Evolutionary conservation across 2,329 filamentous ascomycete species (phyloP).

Genomic region (Penicillium sp.): DNA sequence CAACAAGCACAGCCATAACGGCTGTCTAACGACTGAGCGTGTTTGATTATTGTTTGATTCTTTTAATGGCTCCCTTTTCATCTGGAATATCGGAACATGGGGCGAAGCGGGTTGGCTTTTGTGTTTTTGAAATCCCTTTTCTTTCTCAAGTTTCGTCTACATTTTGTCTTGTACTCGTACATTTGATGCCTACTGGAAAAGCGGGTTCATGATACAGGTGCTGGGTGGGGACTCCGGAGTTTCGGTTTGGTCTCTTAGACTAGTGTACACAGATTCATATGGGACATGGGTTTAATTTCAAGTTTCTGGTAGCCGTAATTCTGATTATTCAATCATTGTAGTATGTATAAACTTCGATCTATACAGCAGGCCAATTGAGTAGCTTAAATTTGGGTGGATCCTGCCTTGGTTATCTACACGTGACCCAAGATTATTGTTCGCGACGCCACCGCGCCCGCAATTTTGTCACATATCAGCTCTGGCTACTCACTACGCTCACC

Average conservation of each 20-base stretch:
- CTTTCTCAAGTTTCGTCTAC: slow-evolving; percentile 15
- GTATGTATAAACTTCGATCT: neutral
- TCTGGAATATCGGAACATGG: slow-evolving; percentile 7
- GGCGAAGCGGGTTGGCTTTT: slow-evolving; percentile 22
- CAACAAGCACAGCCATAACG: slow-evolving; percentile 14
- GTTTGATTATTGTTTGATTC: slow-evolving; percentile 2
- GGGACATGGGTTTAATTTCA: slow-evolving; percentile 3
- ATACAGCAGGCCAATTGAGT: neutral
- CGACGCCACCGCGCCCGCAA: neutral
- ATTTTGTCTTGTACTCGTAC: slow-evolving; percentile 30
- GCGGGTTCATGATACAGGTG: slow-evolving; percentile 25
- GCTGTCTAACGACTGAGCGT: slow-evolving; percentile 24
- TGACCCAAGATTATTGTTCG: neutral
- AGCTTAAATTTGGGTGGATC: neutral
- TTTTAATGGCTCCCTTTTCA: slow-evolving; percentile 1
- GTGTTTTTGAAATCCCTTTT: slow-evolving; percentile 7
- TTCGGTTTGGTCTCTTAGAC: slow-evolving; percentile 25
- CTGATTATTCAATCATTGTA: neutral
- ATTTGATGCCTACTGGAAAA: slow-evolving; percentile 32
- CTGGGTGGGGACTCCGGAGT: slow-evolving; percentile 33
- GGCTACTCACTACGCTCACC: neutral
- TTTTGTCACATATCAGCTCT: neutral
- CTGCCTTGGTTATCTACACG: slow-evolving; percentile 1
- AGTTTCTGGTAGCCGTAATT: neutral
- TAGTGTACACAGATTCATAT: slow-evolving; percentile 13